Evolutionary conservation across 257 asterid species (phyloP).

Genomic region (Echites panduratus): DNA sequence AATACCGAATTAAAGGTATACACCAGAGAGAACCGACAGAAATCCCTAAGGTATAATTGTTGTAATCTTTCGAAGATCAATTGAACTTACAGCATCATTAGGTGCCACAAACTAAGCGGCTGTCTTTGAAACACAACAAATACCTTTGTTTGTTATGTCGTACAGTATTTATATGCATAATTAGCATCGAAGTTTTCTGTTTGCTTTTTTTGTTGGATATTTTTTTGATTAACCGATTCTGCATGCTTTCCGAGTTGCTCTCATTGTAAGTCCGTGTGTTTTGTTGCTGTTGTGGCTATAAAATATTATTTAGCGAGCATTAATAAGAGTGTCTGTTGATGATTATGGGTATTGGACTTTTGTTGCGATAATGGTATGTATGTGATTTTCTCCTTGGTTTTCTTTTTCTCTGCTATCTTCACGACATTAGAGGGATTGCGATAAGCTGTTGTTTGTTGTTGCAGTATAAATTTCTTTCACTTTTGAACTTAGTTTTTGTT

Average conservation of each 20-base stretch:
- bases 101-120: background rate
- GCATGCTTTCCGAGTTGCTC: slow-evolving; percentile 3
- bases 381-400: background rate
- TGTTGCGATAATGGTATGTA: background rate
- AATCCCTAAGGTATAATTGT: slow-evolving; percentile 1
- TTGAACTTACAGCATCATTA: background rate
- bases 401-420: background rate
- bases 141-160: background rate
- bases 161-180: background rate
- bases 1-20: background rate
- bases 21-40: background rate
- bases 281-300: background rate
- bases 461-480: background rate
- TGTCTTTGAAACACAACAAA: background rate
- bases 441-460: background rate
- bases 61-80: background rate
- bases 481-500: background rate
- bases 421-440: background rate
- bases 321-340: background rate
- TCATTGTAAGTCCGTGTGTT: background rate
- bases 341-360: background rate
- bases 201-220: background rate
- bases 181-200: background rate
- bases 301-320: background rate
- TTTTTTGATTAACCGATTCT: background rate